Base-by-base conservation (phyloP, 345 rosid genomes). In the Cochlearia excelsa region DNA sequence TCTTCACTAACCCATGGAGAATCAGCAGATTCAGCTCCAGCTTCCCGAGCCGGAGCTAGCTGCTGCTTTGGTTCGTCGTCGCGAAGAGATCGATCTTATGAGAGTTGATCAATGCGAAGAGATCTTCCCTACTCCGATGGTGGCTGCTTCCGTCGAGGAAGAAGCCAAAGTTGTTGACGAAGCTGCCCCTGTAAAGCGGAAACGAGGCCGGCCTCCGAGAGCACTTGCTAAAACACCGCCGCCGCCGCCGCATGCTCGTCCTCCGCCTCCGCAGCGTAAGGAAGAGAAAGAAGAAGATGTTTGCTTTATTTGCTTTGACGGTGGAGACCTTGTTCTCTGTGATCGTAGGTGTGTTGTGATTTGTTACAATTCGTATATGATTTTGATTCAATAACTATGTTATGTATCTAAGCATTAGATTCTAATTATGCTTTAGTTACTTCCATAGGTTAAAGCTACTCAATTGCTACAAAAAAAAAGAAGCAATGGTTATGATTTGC, bases 271-370 rank as follows among this genome's bases (percentile, higher is more conserved):
- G 26, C 60, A 33, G 63, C 69, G 61, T 65, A 79, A 58, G 77
- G 69, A 76, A 6, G 77, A 67, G 8, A 88, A 85, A 31, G 99
- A 90, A 59, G 99, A 94, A 54, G 99, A 94, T 58, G 99, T 94
- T 63, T 94, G 99, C 57, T 94, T 94, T 57, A 90, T 94, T 42
- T 94, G 99, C 81, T 94, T 90, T 62, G 99, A 94, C 66, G 99
- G 99, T 35, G 99, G 99, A 38, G 78, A 81, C 68, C 92, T 94
- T 16, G 99, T 94, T 71, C 87, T 94, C 33, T 94, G 99, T 58
- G 99, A 94, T 87, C 96, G 97, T 66, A 77, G 88, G 99, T 94
- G 69, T 62, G 87, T 74, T 62, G 87, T 74, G 51, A 37, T 39
- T 59, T 37, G 40, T 37, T 6, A 37, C 5, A 5, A 8, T 46